phyloP scores from a whole-genome alignment of 1,139 yeast species.

The Nadsonia commutata region DNA sequence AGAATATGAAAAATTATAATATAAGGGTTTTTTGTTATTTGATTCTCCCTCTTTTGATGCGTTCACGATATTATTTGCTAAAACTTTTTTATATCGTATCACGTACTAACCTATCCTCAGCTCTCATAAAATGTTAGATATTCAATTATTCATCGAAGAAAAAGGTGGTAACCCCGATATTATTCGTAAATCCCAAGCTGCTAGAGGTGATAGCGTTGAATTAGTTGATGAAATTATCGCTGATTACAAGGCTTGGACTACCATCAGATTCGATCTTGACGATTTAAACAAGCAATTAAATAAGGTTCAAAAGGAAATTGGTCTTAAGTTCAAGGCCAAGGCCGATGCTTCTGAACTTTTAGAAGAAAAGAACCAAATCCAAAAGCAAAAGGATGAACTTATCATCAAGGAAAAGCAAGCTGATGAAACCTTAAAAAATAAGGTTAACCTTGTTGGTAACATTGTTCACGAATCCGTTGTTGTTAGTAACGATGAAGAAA shows the following conservation, averaged over 20 bases:
- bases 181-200: constrained; percentile 76
- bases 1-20: too few species aligned
- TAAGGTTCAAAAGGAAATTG: constrained; percentile 83
- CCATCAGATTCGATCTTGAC: constrained; percentile 82
- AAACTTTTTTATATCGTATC: too few species aligned
- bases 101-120: too few species aligned
- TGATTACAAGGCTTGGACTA: constrained; percentile 87
- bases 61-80: too few species aligned
- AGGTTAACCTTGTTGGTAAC: constrained; percentile 86
- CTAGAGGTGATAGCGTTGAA: constrained; percentile 91
- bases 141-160: constrained; percentile 79
- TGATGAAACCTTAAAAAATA: constrained; percentile 55
- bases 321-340: constrained; percentile 80
- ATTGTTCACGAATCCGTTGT: constrained; percentile 86
- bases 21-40: too few species aligned
- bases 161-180: constrained; percentile 92
- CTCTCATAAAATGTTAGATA: constrained; percentile 80
- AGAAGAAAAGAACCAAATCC: constrained; percentile 63
- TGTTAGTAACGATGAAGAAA: constrained; percentile 73
- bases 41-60: too few species aligned
- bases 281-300: constrained; percentile 77
- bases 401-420: constrained; percentile 62
- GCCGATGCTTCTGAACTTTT: constrained; percentile 83
- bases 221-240: constrained; percentile 86
- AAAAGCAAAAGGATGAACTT: constrained; percentile 52